Conservation (phyloP, 768 basidiomycete genomes). For the Russula brevipes region DNA sequence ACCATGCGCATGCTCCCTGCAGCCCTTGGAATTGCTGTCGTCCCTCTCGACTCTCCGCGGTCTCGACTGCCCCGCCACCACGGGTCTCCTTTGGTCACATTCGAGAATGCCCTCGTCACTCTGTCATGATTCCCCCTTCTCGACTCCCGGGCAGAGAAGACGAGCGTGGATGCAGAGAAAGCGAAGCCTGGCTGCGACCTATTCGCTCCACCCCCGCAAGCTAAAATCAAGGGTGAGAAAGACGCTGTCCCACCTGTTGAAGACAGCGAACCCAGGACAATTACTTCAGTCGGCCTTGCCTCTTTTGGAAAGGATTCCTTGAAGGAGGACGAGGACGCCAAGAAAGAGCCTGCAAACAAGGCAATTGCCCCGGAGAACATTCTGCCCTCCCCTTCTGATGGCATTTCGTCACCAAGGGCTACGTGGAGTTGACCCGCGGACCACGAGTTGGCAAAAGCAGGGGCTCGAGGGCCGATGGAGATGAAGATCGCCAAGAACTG, state of each 20-base stretch:
- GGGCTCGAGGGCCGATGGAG: conserved; percentile 30
- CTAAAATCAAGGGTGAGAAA: conserved; percentile 45
- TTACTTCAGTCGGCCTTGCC: conserved; percentile 6
- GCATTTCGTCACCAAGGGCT: not conserved
- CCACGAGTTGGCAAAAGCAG: conserved; percentile 1
- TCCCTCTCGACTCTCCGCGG: conserved; percentile 87
- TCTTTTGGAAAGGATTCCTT: not conserved
- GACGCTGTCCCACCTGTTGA: not conserved
- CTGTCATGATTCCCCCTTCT: conserved; percentile 96
- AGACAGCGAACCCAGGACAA: conserved; percentile 13
- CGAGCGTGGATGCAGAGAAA: conserved; percentile 43
- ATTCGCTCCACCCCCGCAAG: conserved; percentile 50
- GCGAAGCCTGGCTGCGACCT: conserved; percentile 73
- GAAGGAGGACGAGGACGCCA: conserved; percentile 1
- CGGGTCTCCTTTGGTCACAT: conserved; percentile 92
- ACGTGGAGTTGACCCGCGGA: no score
- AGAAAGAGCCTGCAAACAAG: not conserved
- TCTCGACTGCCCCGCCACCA: conserved; percentile 87
- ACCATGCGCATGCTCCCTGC: conserved; percentile 98
- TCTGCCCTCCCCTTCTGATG: not conserved
- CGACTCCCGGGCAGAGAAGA: conserved; percentile 54
- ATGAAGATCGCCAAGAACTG: conserved; percentile 34
- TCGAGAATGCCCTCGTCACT: conserved; percentile 94
- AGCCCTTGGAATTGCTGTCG: conserved; percentile 77
- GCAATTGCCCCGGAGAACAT: not conserved